Conservation (phyloP, 2,329 filamentous ascomycete species). For the Graphium sp. region DNA sequence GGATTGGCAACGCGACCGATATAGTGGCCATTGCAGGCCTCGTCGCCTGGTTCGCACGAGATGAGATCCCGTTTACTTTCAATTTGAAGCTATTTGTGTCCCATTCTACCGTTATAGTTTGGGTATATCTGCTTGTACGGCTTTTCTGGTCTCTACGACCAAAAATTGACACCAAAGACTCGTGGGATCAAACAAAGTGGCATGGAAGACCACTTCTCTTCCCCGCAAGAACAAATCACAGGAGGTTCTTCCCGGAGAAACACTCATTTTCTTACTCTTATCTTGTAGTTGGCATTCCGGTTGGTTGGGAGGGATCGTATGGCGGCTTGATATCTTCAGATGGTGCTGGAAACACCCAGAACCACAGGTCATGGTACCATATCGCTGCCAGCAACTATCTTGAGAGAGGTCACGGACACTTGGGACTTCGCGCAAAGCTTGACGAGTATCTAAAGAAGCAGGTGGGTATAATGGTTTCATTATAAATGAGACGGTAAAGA, state of each 20-base stretch:
- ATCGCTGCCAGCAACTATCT: conserved; percentile 46
- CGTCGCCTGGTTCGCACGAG: no score
- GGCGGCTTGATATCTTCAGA: conserved; percentile 37
- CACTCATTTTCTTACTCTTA: conserved; percentile 58
- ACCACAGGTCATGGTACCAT: conserved; percentile 30
- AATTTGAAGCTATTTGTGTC: no score
- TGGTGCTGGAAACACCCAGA: neutral
- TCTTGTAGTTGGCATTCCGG: conserved; percentile 49
- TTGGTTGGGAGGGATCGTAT: conserved; percentile 40
- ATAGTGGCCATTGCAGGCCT: no score
- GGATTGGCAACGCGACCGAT: no score
- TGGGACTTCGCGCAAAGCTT: conserved; percentile 47
- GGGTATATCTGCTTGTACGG: no score
- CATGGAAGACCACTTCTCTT: conserved; percentile 36
- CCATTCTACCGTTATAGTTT: no score
- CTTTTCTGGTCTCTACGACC: no score
- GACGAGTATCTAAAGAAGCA: conserved; percentile 38
- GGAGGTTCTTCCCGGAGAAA: conserved; percentile 47
- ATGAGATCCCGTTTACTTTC: no score
- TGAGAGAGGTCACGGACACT: conserved; percentile 27
- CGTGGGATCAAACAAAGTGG: no score
- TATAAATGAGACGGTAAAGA: neutral
- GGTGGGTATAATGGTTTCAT: conserved; percentile 18
- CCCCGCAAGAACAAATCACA: conserved; percentile 48
- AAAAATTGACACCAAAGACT: no score